Evolutionary conservation across 2,329 filamentous ascomycete species (phyloP).

Genomic region (Leptographium procerum): DNA sequence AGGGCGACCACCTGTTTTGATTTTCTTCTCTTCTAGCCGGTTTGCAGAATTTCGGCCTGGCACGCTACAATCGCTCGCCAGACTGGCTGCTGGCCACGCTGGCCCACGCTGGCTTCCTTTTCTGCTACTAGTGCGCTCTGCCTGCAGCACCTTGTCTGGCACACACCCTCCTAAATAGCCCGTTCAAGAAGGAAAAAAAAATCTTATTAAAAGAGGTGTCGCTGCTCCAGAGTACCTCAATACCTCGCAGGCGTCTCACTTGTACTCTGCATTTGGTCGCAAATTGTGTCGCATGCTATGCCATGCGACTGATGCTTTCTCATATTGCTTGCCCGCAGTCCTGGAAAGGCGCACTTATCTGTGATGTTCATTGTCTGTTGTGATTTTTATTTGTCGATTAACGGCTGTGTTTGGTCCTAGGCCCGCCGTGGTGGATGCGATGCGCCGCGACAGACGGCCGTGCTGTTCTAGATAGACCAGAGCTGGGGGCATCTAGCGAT

Average conservation of each 20-base stretch:
- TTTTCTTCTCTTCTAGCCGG: too few species aligned
- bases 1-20: too few species aligned
- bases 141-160: not conserved
- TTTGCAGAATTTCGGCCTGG: too few species aligned
- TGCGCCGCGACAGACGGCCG: not conserved
- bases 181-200: not conserved
- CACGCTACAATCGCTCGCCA: not conserved
- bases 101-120: not conserved
- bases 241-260: not conserved
- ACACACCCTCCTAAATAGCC: not conserved
- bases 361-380: not conserved
- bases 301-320: not conserved
- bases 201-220: too few species aligned
- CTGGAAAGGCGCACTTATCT: not conserved
- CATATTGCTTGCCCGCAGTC: not conserved
- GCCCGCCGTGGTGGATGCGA: not conserved
- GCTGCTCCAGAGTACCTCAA: not conserved
- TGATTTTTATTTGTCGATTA: not conserved
- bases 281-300: conserved; percentile 2
- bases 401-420: conserved; percentile 3
- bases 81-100: not conserved
- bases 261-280: not conserved
- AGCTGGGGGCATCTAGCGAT: conserved; percentile 3
- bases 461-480: conserved; percentile 7
- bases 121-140: not conserved